Evolutionary conservation across 2,329 filamentous ascomycete species (phyloP), one percentile per base, ranked within the genome.

Genomic region (Ascocoryne sarcoides): DNA sequence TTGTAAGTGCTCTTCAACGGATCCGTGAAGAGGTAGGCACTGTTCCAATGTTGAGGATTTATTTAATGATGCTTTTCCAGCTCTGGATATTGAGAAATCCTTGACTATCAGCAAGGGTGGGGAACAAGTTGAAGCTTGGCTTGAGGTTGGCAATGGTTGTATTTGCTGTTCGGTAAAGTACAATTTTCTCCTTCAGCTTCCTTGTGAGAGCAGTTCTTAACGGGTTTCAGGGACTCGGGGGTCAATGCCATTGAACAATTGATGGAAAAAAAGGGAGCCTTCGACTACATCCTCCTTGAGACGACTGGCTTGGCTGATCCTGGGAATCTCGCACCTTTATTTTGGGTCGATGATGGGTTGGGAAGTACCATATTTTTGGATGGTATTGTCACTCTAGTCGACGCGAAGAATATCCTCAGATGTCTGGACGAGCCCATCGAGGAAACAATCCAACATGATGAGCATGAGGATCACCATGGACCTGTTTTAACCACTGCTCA

Each of bases 81-180:
- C 90, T 40, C 73, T 88, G 54, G 90, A 96, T 57, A 95, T 98
- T 49, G 92, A 98, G 62, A 95, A 95, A 60, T 89, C 88, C 32
- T 71, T 98, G 47, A 96, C 90, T 0, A 80, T 98, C 52, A 94
- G 82, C 60, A 80, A 89, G 59, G 83, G 82, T 44, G 84, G 79
- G 29, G 77, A 90, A 56, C 75, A 87, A 56, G 84, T 90, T 5
- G 82, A 92, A 58, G 88, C 95, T 68, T 98, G 93, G 85, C 77
- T 98, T 19, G 89, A 95, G 47, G 79, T 98, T 39, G 88, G 86
- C 38, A 98, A 98, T 54, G 92, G 92, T 47, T 98, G 92, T 61
- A 88, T 98, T 51, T 98, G 92, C 66, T 98, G 92, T 65, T 94
- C 88, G 3, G 89, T 96, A 54, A 98, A 95, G 79, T 89, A 69